These are phyloP conservation scores for Phlebiopsis flavidoalba DNA, from an alignment of 768 basidiomycete genomes.

Conservation along the genomic window DNA sequence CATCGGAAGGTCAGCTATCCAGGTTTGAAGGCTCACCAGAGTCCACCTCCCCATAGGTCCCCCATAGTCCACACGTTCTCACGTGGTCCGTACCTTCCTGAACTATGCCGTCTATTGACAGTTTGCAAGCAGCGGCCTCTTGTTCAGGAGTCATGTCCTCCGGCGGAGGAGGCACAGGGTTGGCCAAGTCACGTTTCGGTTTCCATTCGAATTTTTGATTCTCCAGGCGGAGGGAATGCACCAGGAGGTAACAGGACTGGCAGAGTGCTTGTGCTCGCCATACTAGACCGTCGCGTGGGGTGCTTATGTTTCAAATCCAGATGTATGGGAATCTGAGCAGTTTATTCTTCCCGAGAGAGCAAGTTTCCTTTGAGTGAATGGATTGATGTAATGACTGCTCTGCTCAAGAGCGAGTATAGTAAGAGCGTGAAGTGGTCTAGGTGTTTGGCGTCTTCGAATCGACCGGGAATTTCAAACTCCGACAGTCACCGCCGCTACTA, in stretches of 20 bases:
- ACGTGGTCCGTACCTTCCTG: conserved; percentile 91
- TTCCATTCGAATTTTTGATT: conserved; percentile 64
- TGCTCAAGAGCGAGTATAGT: background rate
- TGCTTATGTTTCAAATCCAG: background rate
- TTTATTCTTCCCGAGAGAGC: background rate
- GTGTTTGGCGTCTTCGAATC: too few relatives aligned
- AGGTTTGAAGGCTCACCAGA: conserved; percentile 48
- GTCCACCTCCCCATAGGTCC: conserved; percentile 85
- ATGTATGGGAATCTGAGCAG: background rate
- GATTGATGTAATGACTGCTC: background rate
- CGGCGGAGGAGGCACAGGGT: conserved; percentile 74
- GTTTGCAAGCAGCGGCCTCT: conserved; percentile 68
- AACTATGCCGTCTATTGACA: conserved; percentile 75
- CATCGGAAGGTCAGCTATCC: background rate
- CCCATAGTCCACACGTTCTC: conserved; percentile 92
- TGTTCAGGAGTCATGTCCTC: conserved; percentile 72
- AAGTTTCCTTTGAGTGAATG: background rate
- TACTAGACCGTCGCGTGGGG: background rate
- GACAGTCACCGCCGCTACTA: too few relatives aligned
- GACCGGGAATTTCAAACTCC: too few relatives aligned
- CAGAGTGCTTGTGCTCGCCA: conserved; percentile 23
- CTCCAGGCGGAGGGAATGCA: conserved; percentile 29
- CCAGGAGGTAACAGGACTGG: conserved; percentile 53
- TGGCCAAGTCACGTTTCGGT: conserved; percentile 62
- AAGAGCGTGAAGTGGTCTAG: too few relatives aligned